These are phyloP conservation scores for Triticum dicoccoides DNA, from an alignment of 176 grass and related monocot genomes.

Conservation along the genomic window DNA sequence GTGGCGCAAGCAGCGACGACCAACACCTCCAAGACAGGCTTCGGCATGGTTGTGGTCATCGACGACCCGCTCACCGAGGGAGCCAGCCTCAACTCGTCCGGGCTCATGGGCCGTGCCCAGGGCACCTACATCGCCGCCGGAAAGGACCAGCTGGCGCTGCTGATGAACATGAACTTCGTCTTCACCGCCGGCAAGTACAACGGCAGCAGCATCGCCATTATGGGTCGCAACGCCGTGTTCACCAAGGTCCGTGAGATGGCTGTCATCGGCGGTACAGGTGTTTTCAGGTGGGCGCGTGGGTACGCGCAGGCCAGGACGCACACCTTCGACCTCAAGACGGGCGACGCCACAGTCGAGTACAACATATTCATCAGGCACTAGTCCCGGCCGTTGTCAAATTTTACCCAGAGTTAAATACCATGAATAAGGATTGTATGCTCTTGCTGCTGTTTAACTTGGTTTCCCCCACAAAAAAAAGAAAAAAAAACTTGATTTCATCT, in stretches of 20 bases:
- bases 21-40: conserved; percentile 19
- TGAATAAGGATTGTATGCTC: too few relatives aligned
- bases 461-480: too few relatives aligned
- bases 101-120: not conserved
- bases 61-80: not conserved
- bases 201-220: not conserved
- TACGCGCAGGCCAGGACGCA: not conserved
- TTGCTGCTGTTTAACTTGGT: too few relatives aligned
- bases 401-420: too few relatives aligned
- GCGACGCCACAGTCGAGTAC: not conserved
- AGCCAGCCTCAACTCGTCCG: not conserved
- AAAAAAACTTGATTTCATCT: too few relatives aligned
- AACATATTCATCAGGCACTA: not conserved
- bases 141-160: not conserved
- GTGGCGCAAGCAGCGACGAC: conserved; percentile 23
- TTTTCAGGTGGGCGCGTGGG: not conserved
- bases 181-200: not conserved
- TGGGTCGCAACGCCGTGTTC: not conserved
- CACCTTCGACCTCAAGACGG: not conserved
- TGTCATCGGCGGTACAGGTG: not conserved
- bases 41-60: not conserved
- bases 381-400: too few relatives aligned
- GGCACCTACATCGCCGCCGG: not conserved
- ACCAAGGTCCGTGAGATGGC: not conserved
- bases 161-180: conserved; percentile 1